A percentile compares a stretch with the other conserved stretches of the same genome.
Conservation (phyloP, 257 asterid genomes). For the Solanum piurae region DNA sequence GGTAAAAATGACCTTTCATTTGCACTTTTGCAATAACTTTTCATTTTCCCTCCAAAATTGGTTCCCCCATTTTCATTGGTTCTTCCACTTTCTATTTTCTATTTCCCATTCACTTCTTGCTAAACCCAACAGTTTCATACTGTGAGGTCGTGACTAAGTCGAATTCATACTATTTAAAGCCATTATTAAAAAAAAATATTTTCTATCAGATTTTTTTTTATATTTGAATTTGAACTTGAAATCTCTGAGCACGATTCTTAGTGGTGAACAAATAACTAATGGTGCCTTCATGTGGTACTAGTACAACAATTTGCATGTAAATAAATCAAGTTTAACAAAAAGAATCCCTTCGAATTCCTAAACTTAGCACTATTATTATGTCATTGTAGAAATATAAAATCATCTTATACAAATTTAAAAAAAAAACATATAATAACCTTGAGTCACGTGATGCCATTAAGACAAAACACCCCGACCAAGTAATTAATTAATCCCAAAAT, state of each 20-base stretch:
- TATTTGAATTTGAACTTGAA: not conserved
- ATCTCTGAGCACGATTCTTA: not conserved
- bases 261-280: not conserved
- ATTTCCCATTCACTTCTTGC: too few relatives aligned
- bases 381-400: not conserved
- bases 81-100: too few relatives aligned
- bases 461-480: constrained; percentile 96
- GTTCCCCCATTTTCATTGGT: too few relatives aligned
- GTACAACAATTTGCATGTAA: not conserved
- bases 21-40: too few relatives aligned
- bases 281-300: not conserved
- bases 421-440: constrained; percentile 15
- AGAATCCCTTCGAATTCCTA: not conserved
- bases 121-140: too few relatives aligned
- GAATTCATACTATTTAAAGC: not conserved
- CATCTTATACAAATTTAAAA: constrained; percentile 8
- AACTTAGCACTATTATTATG: not conserved
- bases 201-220: not conserved
- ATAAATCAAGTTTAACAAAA: not conserved
- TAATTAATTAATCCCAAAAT: constrained; percentile 42
- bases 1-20: too few relatives aligned
- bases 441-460: constrained; percentile 76
- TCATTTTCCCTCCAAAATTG: too few relatives aligned
- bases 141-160: not conserved
- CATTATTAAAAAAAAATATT: not conserved